Evolutionary conservation across 2,329 filamentous ascomycete genomes (phyloP), one percentile per base, ranked within the genome.

Genomic region (Calonectria pteridis): DNA sequence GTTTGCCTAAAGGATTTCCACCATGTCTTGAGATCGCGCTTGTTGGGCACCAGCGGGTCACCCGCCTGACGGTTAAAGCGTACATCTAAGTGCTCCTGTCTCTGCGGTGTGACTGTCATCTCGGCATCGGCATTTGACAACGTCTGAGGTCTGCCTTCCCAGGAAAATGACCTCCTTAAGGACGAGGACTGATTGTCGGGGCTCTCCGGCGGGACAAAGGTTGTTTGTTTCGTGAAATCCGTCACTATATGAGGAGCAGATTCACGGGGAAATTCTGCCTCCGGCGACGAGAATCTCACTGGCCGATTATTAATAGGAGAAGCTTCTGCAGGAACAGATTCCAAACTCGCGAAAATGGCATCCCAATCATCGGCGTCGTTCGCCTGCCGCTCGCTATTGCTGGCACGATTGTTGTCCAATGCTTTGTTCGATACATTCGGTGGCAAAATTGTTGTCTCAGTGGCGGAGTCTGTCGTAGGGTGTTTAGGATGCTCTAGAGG

Each of bases 1-100:
- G 90, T 87, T 67, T 94, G 90, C 86, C 97, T 97, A 87, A 99
- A 98, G 81, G 93, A 93, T 86, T 95, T 98, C 97, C 97, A 98
- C 97, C 97, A 99, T 73, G 94, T 97, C 79, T 95, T 94, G 79
- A 98, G 88, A 84, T 98, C 95, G 83, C 94, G 92, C 87, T 94
- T 97, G 77, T 92, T 95, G 33, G 95, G 94, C 69, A 94, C 94
- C 50, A 94, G 95, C 83, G 89, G 82, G 83, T n/a, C 43, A 23
- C 23, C n/a, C n/a, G n/a, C 43, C n/a, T n/a, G 43, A 13, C 0
- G 43, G 4, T 1, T 46, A 13, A 23, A 6, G 43, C 43, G 20
- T 2, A 18, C 18, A 3, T 46, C 20, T 10, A 13, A 23, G 3
- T 10, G 20, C 43, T 46, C 20, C 13, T 23, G 20, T 23, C 10